A percentile compares a stretch with the other conserved stretches of the same genome.
phyloP scores from a whole-genome alignment of 208 protist genomes.

The Leishmania arabica region DNA sequence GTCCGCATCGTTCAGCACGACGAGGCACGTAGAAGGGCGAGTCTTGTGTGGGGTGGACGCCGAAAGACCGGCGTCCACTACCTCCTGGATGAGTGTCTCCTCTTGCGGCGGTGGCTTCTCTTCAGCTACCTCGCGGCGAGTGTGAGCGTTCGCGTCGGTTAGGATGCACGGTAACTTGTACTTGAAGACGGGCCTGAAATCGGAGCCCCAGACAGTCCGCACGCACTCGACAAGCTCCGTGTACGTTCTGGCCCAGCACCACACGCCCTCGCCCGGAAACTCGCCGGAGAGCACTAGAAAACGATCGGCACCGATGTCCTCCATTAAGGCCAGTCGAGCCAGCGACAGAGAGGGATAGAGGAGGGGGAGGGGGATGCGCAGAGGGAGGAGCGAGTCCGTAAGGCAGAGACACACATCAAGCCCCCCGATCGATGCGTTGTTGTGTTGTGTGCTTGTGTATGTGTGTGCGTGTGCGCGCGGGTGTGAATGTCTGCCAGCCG shows the following conservation, averaged over 20 bases:
- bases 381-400: neutral
- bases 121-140: neutral
- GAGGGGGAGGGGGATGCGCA: neutral
- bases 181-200: conserved; percentile 7
- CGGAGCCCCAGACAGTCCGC: conserved; percentile 1
- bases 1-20: conserved; percentile 13
- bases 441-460: neutral
- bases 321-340: neutral
- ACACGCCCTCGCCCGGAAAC: conserved; percentile 18
- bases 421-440: neutral
- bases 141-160: neutral
- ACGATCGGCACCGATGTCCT: neutral
- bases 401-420: neutral
- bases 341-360: neutral
- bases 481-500: neutral
- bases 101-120: neutral
- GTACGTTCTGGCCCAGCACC: conserved; percentile 15
- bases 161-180: conserved; percentile 9
- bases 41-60: neutral
- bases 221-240: conserved; percentile 14
- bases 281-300: conserved; percentile 14
- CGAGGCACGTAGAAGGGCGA: conserved; percentile 4
- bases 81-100: neutral
- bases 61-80: neutral
- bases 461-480: neutral